phyloP scores from a whole-genome alignment of 805 yeast genomes.

The Candida michaelii region DNA sequence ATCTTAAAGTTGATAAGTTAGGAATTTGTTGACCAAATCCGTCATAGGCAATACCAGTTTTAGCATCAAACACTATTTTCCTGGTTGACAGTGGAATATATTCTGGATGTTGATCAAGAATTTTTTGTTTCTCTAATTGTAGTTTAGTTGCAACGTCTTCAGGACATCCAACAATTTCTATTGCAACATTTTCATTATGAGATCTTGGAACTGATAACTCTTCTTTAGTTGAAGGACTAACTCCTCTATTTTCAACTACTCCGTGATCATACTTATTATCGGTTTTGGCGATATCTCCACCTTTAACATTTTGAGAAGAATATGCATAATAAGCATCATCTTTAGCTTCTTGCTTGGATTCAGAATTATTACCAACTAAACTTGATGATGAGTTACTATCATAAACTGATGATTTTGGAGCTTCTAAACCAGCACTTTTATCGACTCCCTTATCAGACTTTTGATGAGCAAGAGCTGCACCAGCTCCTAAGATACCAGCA shows the following conservation, averaged over 20 bases:
- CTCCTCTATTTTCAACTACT: background rate
- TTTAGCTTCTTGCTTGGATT: background rate
- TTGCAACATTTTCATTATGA: slow-evolving; percentile 7
- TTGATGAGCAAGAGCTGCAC: background rate
- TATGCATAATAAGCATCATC: slow-evolving; percentile 12
- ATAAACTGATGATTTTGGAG: slow-evolving; percentile 3
- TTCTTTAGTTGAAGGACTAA: background rate
- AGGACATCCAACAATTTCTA: slow-evolving; percentile 19
- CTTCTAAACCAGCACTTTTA: slow-evolving; percentile 1
- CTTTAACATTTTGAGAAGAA: slow-evolving; percentile 5
- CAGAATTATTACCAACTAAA: slow-evolving; percentile 6
- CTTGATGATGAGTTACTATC: slow-evolving; percentile 15
- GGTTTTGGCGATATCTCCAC: background rate
- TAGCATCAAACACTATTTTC: slow-evolving; percentile 18
- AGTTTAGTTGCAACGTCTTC: slow-evolving; percentile 9
- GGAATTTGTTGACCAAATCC: slow-evolving; percentile 17
- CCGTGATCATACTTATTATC: background rate
- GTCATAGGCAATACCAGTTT: slow-evolving; percentile 18
- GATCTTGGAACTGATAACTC: slow-evolving; percentile 13
- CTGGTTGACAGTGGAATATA: slow-evolving; percentile 14
- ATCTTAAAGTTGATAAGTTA: slow-evolving; percentile 14
- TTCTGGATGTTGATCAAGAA: slow-evolving; percentile 13
- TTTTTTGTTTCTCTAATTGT: slow-evolving; percentile 10
- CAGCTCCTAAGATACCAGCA: slow-evolving; percentile 2
- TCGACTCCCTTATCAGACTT: background rate